phyloP scores from a whole-genome alignment of 371 early-diverging fungal species.

The Mortierella sp. region DNA sequence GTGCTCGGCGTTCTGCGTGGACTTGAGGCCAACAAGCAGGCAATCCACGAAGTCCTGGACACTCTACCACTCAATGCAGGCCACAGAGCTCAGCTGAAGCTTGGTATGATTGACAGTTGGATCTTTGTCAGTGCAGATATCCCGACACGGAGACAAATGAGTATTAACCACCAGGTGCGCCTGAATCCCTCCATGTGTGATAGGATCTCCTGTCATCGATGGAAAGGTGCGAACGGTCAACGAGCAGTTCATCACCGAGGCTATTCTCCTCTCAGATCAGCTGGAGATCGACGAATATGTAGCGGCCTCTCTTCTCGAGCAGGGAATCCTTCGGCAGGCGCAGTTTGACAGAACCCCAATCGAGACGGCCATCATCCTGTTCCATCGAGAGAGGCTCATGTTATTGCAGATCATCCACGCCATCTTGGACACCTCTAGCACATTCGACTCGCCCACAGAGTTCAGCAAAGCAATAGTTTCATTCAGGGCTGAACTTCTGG shows the following conservation, averaged over 20 bases:
- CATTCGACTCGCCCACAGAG: slow-evolving; percentile 56
- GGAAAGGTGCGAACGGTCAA: slow-evolving; percentile 61
- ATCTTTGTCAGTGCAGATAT: too few relatives aligned
- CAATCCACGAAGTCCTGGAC: slow-evolving; percentile 28
- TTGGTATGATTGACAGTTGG: slow-evolving; percentile 23
- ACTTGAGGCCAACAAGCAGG: slow-evolving; percentile 24
- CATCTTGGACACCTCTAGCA: slow-evolving; percentile 68
- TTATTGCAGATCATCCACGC: slow-evolving; percentile 69
- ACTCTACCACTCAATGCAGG: slow-evolving; percentile 32
- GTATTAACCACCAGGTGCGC: not conserved
- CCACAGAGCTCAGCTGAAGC: slow-evolving; percentile 52
- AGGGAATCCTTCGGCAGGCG: slow-evolving; percentile 64
- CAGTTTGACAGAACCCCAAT: slow-evolving; percentile 66
- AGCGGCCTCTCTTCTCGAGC: slow-evolving; percentile 77
- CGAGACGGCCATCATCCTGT: slow-evolving; percentile 77
- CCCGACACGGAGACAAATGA: not conserved
- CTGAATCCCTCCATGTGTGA: not conserved
- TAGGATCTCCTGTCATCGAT: slow-evolving; percentile 45
- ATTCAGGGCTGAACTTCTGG: slow-evolving; percentile 52
- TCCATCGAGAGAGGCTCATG: slow-evolving; percentile 75
- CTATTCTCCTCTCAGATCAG: slow-evolving; percentile 79
- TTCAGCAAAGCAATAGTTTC: slow-evolving; percentile 59
- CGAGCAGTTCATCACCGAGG: slow-evolving; percentile 74
- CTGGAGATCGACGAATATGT: slow-evolving; percentile 82
- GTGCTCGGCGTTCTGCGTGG: slow-evolving; percentile 34